Percentiles rank a stretch among this genome's conserved stretches.
Conservation (phyloP, 2,329 filamentous ascomycete genomes). For the Coniochaeta sp. region DNA sequence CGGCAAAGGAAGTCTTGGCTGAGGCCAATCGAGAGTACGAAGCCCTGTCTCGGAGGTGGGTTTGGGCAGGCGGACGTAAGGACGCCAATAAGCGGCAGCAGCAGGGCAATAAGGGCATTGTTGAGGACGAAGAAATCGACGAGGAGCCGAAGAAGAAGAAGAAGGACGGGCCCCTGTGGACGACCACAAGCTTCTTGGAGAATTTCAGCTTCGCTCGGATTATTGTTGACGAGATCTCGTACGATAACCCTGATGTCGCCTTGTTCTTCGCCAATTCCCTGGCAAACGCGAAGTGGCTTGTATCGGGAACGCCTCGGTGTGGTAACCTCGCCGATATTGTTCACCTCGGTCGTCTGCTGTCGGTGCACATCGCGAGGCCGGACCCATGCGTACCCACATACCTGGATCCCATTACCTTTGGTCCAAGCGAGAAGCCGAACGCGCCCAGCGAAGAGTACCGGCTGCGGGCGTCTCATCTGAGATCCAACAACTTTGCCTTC, state of each 20-base stretch:
- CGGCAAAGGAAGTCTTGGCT: conserved; percentile 6
- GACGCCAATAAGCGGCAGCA: neutral
- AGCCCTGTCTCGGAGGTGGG: neutral
- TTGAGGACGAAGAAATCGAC: neutral
- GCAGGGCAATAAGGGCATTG: neutral
- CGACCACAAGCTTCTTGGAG: conserved; percentile 22
- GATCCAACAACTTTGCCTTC: conserved; percentile 24
- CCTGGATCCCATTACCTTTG: conserved; percentile 28
- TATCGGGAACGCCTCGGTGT: conserved; percentile 35
- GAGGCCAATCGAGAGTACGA: conserved; percentile 8
- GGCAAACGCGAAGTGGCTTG: conserved; percentile 32
- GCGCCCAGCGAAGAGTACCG: conserved; percentile 26
- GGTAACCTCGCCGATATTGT: conserved; percentile 27
- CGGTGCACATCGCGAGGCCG: conserved; percentile 30
- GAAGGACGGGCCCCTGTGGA: neutral
- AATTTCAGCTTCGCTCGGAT: conserved; percentile 29
- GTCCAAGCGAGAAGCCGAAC: conserved; percentile 19
- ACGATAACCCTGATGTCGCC: conserved; percentile 16
- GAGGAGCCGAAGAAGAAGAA: neutral
- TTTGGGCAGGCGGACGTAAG: neutral
- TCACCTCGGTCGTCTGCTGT: conserved; percentile 24
- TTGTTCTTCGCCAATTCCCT: conserved; percentile 25
- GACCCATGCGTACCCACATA: conserved; percentile 22
- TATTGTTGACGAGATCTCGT: conserved; percentile 37
- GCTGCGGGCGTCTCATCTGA: conserved; percentile 21